Conservation (phyloP, 2,329 filamentous ascomycete genomes). For the Penicillium rolfsii region DNA sequence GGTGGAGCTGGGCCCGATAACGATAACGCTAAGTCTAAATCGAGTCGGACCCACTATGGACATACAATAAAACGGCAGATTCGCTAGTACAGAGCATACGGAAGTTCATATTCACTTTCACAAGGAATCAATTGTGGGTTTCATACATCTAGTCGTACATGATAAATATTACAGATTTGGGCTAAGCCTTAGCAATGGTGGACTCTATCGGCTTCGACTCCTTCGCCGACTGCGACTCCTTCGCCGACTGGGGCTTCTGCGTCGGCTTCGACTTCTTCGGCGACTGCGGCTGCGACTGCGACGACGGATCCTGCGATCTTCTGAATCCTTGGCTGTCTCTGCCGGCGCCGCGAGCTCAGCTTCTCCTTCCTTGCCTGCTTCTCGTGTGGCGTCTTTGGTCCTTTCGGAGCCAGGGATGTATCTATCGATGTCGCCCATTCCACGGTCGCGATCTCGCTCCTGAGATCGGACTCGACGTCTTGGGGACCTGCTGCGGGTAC, state of each 20-base stretch:
- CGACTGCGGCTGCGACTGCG: conserved; percentile 29
- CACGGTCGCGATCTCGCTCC: conserved; percentile 39
- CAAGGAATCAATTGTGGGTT: not conserved
- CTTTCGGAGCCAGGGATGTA: conserved; percentile 48
- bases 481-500: conserved; percentile 46
- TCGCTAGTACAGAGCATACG: not conserved
- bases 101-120: not conserved
- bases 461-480: conserved; percentile 44
- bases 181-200: not conserved
- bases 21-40: conserved; percentile 24
- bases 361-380: conserved; percentile 24
- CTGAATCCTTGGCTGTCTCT: conserved; percentile 27
- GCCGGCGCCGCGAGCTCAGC: conserved; percentile 7
- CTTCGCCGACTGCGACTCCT: conserved; percentile 21
- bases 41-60: not conserved
- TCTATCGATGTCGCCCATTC: conserved; percentile 45
- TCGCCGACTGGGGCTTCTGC: conserved; percentile 24
- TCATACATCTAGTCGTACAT: conserved; percentile 19
- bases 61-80: not conserved
- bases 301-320: conserved; percentile 27
- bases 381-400: conserved; percentile 32
- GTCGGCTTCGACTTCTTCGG: conserved; percentile 20
- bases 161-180: conserved; percentile 14
- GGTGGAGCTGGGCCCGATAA: conserved; percentile 27
- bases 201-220: conserved; percentile 29